A percentile compares a stretch with the other conserved stretches of the same genome.
Evolutionary conservation across 169 alveolate genomes (phyloP).

Genomic region (Plasmodium gonderi): DNA sequence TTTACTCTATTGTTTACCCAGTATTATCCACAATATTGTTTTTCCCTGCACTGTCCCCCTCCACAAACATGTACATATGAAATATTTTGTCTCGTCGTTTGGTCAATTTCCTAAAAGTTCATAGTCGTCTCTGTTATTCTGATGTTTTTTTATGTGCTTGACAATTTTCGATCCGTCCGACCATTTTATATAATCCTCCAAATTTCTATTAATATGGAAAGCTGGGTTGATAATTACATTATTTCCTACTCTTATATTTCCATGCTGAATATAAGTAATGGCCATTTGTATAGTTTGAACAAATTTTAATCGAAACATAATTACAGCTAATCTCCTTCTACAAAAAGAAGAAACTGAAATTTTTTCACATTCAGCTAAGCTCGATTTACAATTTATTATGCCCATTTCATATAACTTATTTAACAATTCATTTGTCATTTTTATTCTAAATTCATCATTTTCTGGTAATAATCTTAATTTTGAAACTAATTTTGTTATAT

Average conservation of each 20-base stretch:
- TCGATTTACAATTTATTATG: slow-evolving; percentile 90
- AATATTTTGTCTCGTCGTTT: background rate
- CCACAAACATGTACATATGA: too few relatives aligned
- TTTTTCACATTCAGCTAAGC: slow-evolving; percentile 92
- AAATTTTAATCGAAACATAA: slow-evolving; percentile 93
- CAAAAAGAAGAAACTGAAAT: slow-evolving; percentile 96
- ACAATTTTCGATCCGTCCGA: slow-evolving; percentile 93
- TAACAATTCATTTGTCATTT: slow-evolving; percentile 93
- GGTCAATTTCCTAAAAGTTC: slow-evolving; percentile 82
- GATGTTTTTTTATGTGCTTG: slow-evolving; percentile 79
- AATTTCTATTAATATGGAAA: slow-evolving; percentile 93
- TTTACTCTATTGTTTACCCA: too few relatives aligned
- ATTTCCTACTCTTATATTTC: slow-evolving; percentile 96
- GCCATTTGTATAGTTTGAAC: slow-evolving; percentile 96
- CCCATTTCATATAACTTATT: slow-evolving; percentile 97
- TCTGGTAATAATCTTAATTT: slow-evolving; percentile 93
- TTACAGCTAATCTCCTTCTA: slow-evolving; percentile 97
- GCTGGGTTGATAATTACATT: slow-evolving; percentile 97
- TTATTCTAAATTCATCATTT: slow-evolving; percentile 94
- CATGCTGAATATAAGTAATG: slow-evolving; percentile 96
- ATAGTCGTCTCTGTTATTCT: slow-evolving; percentile 80
- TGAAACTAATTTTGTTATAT: slow-evolving; percentile 92
- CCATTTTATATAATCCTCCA: slow-evolving; percentile 99
- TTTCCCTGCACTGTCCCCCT: too few relatives aligned
- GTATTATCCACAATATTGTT: too few relatives aligned